Percentiles rank a stretch among this genome's conserved stretches.
These are phyloP conservation scores for Aurifilum marmelostoma DNA, from an alignment of 2,329 filamentous ascomycete species.

Conservation along the genomic window DNA sequence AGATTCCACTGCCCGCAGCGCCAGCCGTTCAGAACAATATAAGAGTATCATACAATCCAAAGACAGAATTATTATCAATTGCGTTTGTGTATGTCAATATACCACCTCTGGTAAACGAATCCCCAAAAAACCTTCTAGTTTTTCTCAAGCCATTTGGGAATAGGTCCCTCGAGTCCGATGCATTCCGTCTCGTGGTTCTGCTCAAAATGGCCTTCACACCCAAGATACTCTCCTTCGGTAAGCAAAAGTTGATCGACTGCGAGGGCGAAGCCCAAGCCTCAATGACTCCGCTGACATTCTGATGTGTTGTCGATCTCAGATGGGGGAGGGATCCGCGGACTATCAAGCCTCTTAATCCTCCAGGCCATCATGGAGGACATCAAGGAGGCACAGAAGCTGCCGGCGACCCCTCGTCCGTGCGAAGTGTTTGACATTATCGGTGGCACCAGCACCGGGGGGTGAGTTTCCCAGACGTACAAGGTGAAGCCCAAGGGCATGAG, in stretches of 20 bases:
- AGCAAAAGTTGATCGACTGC: not conserved
- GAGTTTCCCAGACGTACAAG: not conserved
- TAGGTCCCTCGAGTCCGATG: not conserved
- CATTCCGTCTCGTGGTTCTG: not conserved
- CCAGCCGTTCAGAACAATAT: not conserved
- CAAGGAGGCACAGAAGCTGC: constrained; percentile 24
- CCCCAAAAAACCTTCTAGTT: not conserved
- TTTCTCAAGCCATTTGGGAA: not conserved
- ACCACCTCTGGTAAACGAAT: not conserved
- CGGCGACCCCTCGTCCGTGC: constrained; percentile 33
- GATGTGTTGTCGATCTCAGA: constrained; percentile 24
- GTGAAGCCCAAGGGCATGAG: too few relatives aligned
- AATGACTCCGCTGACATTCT: not conserved
- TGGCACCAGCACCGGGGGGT: constrained; percentile 39
- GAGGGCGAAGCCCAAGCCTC: constrained; percentile 6
- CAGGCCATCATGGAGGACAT: constrained; percentile 35
- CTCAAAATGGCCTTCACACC: constrained; percentile 1
- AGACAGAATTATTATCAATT: not conserved
- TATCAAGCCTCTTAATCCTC: constrained; percentile 36
- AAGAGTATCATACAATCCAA: not conserved
- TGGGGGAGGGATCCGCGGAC: constrained; percentile 35
- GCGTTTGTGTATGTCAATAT: not conserved
- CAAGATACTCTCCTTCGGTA: constrained; percentile 19
- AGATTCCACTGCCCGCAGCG: not conserved
- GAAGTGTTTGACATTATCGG: constrained; percentile 38